Evolutionary conservation across 345 rosid genomes (phyloP).

Genomic region (Salix viminalis): DNA sequence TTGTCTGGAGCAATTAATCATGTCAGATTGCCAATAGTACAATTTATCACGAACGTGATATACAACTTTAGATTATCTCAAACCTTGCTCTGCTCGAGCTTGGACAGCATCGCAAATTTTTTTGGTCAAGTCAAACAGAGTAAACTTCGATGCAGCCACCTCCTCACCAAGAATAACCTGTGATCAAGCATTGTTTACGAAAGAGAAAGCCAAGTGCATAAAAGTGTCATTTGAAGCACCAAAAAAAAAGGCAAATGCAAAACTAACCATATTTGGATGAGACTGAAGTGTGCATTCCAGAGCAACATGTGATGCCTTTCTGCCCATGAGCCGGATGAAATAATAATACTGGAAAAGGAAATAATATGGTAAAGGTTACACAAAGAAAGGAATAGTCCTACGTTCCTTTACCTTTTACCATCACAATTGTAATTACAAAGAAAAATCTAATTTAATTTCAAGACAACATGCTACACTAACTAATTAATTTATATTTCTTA

Average conservation of each 20-base stretch:
- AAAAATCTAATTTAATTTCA: not conserved
- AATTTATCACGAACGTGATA: slow-evolving; percentile 5
- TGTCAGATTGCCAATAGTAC: slow-evolving; percentile 20
- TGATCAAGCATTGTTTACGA: not conserved
- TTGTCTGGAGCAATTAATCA: slow-evolving; percentile 51
- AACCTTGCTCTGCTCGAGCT: slow-evolving; percentile 88
- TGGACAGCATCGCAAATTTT: slow-evolving; percentile 97
- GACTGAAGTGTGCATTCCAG: slow-evolving; percentile 97
- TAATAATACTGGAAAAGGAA: slow-evolving; percentile 74
- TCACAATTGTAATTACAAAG: not conserved
- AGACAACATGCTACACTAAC: too few species aligned
- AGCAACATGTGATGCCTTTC: slow-evolving; percentile 95
- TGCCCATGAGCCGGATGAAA: slow-evolving; percentile 95
- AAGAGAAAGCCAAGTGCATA: not conserved
- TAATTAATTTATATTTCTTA: not conserved
- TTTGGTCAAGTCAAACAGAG: slow-evolving; percentile 81
- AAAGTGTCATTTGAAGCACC: not conserved
- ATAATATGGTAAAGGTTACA: not conserved
- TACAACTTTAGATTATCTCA: slow-evolving; percentile 10
- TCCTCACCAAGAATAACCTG: slow-evolving; percentile 97
- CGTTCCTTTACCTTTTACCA: not conserved
- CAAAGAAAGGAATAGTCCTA: not conserved
- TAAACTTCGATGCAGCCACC: slow-evolving; percentile 97
- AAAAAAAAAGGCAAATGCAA: slow-evolving; percentile 9
- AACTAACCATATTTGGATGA: slow-evolving; percentile 90